Conservation (phyloP, 1,284 basidiomycete species). For the Melampsora occidentalis region DNA sequence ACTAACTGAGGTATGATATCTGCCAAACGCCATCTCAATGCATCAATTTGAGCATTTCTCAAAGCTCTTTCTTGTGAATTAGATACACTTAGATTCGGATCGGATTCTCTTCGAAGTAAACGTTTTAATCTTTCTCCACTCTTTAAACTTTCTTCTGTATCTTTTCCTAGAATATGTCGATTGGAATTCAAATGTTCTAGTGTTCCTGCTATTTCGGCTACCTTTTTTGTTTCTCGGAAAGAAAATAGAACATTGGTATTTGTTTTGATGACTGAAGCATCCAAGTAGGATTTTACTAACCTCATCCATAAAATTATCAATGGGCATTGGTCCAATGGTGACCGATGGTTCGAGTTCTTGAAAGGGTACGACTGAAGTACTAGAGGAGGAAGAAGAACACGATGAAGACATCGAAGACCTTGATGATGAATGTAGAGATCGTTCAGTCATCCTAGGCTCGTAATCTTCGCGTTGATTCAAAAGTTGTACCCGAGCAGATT, state of each 20-base stretch:
- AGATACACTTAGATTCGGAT: not conserved
- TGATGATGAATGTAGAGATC: not conserved
- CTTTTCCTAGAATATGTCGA: not conserved
- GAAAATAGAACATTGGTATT: not conserved
- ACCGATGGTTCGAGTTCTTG: not conserved
- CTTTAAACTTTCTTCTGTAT: constrained; percentile 1
- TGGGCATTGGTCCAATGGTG: not conserved
- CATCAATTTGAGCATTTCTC: not conserved
- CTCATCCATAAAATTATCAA: not conserved
- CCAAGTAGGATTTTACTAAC: not conserved
- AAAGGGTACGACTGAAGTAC: not conserved
- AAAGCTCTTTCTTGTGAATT: not conserved
- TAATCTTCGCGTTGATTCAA: not conserved
- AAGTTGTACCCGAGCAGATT: not conserved
- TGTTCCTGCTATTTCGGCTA: not conserved
- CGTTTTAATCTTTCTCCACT: not conserved
- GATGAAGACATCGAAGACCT: not conserved
- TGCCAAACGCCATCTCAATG: constrained; percentile 1
- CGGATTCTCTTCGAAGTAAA: not conserved
- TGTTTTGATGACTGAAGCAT: not conserved
- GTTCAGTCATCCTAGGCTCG: not conserved
- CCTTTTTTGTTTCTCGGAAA: not conserved
- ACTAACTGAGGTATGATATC: not conserved
- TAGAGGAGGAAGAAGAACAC: not conserved
- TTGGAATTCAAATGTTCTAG: not conserved